A percentile compares a stretch with the other conserved stretches of the same genome.
Evolutionary conservation across 1,284 basidiomycete species (phyloP).

Genomic region (Pseudozyma sp.): DNA sequence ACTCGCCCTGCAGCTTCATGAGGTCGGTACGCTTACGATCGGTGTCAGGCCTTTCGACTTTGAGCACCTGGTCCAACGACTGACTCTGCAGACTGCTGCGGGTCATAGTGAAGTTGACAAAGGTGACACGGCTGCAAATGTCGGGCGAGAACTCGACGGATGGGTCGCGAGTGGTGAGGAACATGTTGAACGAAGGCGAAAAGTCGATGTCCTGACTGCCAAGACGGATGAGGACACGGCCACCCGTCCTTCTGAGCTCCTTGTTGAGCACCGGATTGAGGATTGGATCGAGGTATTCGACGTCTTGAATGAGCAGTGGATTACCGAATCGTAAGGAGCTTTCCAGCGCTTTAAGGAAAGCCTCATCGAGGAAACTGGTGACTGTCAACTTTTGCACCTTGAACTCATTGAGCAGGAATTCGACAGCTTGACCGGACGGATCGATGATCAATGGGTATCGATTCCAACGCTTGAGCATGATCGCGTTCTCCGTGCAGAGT

Average conservation of each 20-base stretch:
- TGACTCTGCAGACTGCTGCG: constrained; percentile 97
- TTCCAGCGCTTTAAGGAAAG: constrained; percentile 97
- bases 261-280: constrained; percentile 97
- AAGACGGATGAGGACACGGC: constrained; percentile 94
- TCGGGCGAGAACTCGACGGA: constrained; percentile 98
- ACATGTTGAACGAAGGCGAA: constrained; percentile 95
- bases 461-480: constrained; percentile 94
- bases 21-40: constrained; percentile 97
- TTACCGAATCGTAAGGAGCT: constrained; percentile 99
- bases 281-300: constrained; percentile 97
- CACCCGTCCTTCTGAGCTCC: constrained; percentile 87
- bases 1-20: constrained; percentile 98
- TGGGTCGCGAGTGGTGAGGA: constrained; percentile 95
- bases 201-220: constrained; percentile 99
- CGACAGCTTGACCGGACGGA: constrained; percentile 97
- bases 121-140: constrained; percentile 97
- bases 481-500: constrained; percentile 96
- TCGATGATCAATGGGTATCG: constrained; percentile 98
- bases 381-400: constrained; percentile 96
- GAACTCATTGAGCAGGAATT: constrained; percentile 94
- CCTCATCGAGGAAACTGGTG: constrained; percentile 97
- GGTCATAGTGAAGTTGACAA: constrained; percentile 99
- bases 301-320: constrained; percentile 95
- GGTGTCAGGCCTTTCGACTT: constrained; percentile 95
- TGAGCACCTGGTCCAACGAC: constrained; percentile 95